Evolutionary conservation across 2,329 filamentous ascomycete species (phyloP), one percentile per base, ranked within the genome.

Genomic region (Colletotrichum cereale): DNA sequence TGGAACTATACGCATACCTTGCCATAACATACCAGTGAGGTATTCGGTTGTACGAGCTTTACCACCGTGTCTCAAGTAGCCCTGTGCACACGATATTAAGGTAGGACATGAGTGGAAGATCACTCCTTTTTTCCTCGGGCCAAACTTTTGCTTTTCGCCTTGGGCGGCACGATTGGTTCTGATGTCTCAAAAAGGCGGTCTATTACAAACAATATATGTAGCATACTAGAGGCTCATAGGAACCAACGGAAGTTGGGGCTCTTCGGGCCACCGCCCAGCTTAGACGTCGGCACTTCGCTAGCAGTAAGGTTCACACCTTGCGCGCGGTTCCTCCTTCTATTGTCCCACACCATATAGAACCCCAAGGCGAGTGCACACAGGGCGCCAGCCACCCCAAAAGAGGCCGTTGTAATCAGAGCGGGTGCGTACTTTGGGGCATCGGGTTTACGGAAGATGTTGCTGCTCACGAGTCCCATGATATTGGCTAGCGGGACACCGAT

Each of bases 401-500:
- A 84, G 1, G 90, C 90, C 1, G 89, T 92, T 0, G 90, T 93
- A 42, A 89, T 86, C 52, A 93, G 79, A 0, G 91, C 91, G 1
- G 83, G 90, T 69, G 89, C 85, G 75, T 93, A 93, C 75, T 91
- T 89, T 0, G 91, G 92, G 12, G 87, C 88, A 75, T 92, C 90
- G 73, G 88, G 81, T 42, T 86, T 82, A 2, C 86, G 85, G 81
- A 93, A 94, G 73, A 94, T 91, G 75, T 94, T 93, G 73, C 87
- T 89, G 36, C 86, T 85, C 0, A 94, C 90, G 0, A 94, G 82
- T 5, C 92, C 92, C 91, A 95, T 95, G 44, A 94, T 79, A 74
- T 95, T 95, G 4, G 92, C 93, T 12, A 93, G 79, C 0, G 93
- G 92, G 0, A 95, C 92, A 31, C 90, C 91, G 24, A 95, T 87